A percentile compares a stretch with the other conserved stretches of the same genome.
phyloP scores from a whole-genome alignment of 1,139 yeast species.

The Hansenula lynferdii region DNA sequence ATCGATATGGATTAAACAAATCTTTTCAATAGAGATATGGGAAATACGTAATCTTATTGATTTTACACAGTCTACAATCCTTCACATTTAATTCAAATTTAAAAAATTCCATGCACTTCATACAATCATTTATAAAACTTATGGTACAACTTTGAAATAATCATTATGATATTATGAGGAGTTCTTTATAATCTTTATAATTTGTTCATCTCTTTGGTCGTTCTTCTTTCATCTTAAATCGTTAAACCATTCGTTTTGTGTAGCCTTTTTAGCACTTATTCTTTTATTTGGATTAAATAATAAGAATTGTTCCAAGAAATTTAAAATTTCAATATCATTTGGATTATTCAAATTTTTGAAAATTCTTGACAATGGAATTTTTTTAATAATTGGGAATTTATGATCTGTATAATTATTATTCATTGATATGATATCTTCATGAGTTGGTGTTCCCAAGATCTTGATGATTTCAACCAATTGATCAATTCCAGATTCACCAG shows the following conservation, averaged over 20 bases:
- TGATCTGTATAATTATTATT: constrained; percentile 98
- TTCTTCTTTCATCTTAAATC: too few species aligned
- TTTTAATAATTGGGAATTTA: constrained; percentile 92
- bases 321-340: constrained; percentile 17
- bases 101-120: too few species aligned
- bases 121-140: too few species aligned
- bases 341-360: constrained; percentile 49
- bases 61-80: too few species aligned
- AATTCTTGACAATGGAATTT: constrained; percentile 83
- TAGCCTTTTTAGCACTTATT: constrained; percentile 62
- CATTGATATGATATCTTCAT: constrained; percentile 91
- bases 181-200: too few species aligned
- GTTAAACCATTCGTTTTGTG: constrained; percentile 71
- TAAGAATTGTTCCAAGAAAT: constrained; percentile 20
- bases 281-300: constrained; percentile 73
- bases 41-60: too few species aligned
- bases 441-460: constrained; percentile 91
- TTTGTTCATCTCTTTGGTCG: too few species aligned
- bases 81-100: too few species aligned
- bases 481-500: constrained; percentile 97
- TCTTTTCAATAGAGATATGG: too few species aligned
- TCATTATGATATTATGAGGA: too few species aligned
- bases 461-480: constrained; percentile 96
- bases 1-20: too few species aligned
- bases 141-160: too few species aligned